Evolutionary conservation across 2,329 filamentous ascomycete genomes (phyloP).

Genomic region (Cercospora zeae-maydis): DNA sequence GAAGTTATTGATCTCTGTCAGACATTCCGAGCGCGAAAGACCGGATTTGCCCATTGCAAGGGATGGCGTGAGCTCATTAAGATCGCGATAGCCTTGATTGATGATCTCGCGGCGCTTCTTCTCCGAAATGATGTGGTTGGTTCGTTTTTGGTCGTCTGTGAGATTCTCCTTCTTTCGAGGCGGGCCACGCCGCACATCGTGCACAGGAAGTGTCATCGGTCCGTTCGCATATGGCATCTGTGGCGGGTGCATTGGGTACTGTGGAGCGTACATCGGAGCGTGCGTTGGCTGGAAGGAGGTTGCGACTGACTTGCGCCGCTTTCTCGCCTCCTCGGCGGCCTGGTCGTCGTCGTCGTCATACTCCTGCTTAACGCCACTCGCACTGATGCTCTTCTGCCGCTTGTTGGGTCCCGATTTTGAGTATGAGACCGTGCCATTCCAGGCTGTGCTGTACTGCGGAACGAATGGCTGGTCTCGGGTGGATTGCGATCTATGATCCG

Average conservation of each 20-base stretch:
- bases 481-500: not conserved
- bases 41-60: constrained; percentile 71
- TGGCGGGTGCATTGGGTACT: constrained; percentile 1
- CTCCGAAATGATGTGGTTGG: constrained; percentile 68
- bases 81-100: constrained; percentile 75
- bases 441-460: constrained; percentile 2
- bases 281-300: not conserved
- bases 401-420: constrained; percentile 2
- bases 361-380: constrained; percentile 11
- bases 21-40: constrained; percentile 49
- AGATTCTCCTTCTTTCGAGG: constrained; percentile 17
- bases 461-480: not conserved
- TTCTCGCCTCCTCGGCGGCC: not conserved
- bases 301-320: constrained; percentile 8
- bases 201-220: constrained; percentile 1
- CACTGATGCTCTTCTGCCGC: not conserved
- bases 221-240: constrained; percentile 3
- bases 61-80: constrained; percentile 76
- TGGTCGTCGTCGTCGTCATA: constrained; percentile 8
- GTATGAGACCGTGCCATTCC: not conserved
- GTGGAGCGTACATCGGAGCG: constrained; percentile 1
- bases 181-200: constrained; percentile 2
- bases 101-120: constrained; percentile 70
- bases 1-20: constrained; percentile 15
- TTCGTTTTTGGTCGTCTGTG: constrained; percentile 68